Percentiles rank a stretch among this genome's conserved stretches.
These are phyloP conservation scores for Orychophragmus violaceus DNA, from an alignment of 345 rosid genomes.

Conservation along the genomic window DNA sequence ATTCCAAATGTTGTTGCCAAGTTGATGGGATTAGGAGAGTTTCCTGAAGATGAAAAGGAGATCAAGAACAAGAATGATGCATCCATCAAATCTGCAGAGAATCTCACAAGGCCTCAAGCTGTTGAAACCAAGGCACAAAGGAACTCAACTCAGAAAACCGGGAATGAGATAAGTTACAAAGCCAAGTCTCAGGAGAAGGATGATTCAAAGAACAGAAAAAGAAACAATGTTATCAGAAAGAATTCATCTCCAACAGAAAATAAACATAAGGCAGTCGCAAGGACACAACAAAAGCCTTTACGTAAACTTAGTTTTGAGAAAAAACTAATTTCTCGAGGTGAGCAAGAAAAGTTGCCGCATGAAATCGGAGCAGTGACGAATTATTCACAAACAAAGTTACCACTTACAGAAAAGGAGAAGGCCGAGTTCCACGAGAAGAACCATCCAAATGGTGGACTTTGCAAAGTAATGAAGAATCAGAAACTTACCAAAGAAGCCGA, in stretches of 20 bases:
- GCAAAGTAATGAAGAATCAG: constrained; percentile 31
- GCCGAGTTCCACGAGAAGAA: constrained; percentile 34
- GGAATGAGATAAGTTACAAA: constrained; percentile 34
- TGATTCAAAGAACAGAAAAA: constrained; percentile 26
- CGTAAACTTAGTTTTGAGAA: background rate
- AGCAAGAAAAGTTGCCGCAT: constrained; percentile 28
- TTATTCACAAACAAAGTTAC: constrained; percentile 31
- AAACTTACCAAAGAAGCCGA: constrained; percentile 35
- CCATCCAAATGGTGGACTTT: constrained; percentile 26
- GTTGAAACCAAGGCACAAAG: constrained; percentile 22
- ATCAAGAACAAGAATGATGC: constrained; percentile 13
- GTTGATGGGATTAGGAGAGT: constrained; percentile 78
- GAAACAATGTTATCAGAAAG: constrained; percentile 25
- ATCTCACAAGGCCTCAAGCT: constrained; percentile 25
- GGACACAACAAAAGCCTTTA: constrained; percentile 27
- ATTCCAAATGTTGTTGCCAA: constrained; percentile 81
- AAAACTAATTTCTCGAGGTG: constrained; percentile 15
- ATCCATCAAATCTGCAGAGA: background rate
- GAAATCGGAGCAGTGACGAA: constrained; percentile 22
- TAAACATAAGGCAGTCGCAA: constrained; percentile 22
- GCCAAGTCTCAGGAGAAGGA: constrained; percentile 35
- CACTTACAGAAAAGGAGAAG: no score
- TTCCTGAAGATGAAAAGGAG: constrained; percentile 47
- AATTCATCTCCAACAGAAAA: constrained; percentile 32
- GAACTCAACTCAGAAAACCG: constrained; percentile 13